These are phyloP conservation scores for Botrytis byssoidea DNA, from an alignment of 2,329 filamentous ascomycete genomes.

Conservation along the genomic window DNA sequence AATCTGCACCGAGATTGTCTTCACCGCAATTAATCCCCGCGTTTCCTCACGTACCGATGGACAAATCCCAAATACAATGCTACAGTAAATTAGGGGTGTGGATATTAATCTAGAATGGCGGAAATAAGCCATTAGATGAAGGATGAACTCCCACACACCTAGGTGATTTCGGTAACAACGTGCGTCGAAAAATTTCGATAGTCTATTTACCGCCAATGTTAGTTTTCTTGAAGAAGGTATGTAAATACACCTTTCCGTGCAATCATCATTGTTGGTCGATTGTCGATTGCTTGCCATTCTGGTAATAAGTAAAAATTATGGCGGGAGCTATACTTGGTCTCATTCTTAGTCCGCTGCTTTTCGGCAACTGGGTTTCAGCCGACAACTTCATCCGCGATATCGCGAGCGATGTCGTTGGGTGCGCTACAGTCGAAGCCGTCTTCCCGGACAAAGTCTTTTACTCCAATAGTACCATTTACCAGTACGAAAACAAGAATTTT, in stretches of 20 bases:
- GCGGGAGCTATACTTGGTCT: not conserved
- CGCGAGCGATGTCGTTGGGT: not conserved
- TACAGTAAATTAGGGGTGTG: not conserved
- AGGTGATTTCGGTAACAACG: not conserved
- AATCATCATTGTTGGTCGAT: not conserved
- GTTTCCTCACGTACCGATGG: not conserved
- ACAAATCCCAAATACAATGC: not conserved
- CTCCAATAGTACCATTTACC: not conserved
- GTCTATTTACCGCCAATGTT: not conserved
- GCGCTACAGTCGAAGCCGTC: not conserved
- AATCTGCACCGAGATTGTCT: not conserved
- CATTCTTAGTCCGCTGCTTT: not conserved
- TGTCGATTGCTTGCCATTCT: not conserved
- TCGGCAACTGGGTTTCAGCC: not conserved
- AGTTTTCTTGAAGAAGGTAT: not conserved
- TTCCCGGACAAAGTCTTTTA: not conserved
- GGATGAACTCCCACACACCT: not conserved
- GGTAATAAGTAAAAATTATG: not conserved
- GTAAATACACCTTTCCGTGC: not conserved
- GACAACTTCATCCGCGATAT: not conserved
- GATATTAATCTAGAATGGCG: not conserved
- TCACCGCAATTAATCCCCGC: not conserved
- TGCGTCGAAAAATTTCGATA: not conserved
- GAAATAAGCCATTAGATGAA: not conserved
- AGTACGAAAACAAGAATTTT: not conserved